These are phyloP conservation scores for Hypericum perforatum DNA, from an alignment of 345 rosid species.

Conservation along the genomic window DNA sequence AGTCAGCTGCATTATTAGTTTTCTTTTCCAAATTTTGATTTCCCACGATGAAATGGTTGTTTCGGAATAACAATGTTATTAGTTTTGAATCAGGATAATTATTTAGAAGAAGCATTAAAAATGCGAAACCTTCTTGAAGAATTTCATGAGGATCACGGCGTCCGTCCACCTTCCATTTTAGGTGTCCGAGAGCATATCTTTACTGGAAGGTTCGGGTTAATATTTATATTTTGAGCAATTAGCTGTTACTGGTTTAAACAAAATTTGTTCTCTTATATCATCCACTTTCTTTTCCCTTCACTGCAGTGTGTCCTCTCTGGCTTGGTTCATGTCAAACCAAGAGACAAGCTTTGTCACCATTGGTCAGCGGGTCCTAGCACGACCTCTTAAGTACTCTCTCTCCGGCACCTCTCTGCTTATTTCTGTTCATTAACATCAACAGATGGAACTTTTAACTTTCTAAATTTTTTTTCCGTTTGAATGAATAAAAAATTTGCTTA, in stretches of 20 bases:
- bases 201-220: constrained; percentile 67
- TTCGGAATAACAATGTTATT: too few relatives aligned
- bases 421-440: too few relatives aligned
- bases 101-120: constrained; percentile 94
- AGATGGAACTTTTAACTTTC: too few relatives aligned
- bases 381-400: constrained; percentile 72
- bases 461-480: not conserved
- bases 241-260: not conserved
- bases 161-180: constrained; percentile 79
- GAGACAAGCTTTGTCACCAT: constrained; percentile 94
- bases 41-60: too few relatives aligned
- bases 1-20: too few relatives aligned
- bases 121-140: constrained; percentile 97
- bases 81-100: constrained; percentile 53
- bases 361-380: constrained; percentile 96
- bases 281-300: constrained; percentile 11
- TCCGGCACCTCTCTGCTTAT: not conserved
- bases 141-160: constrained; percentile 91
- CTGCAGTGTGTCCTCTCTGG: constrained; percentile 91
- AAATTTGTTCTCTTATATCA: constrained; percentile 7
- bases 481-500: not conserved
- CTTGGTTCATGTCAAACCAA: constrained; percentile 99
- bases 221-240: constrained; percentile 1
- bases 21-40: too few relatives aligned
- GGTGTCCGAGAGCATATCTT: constrained; percentile 97